Evolutionary conservation across 345 rosid genomes (phyloP), one percentile per base, ranked within the genome.

Genomic region (Trapa bicornis): DNA sequence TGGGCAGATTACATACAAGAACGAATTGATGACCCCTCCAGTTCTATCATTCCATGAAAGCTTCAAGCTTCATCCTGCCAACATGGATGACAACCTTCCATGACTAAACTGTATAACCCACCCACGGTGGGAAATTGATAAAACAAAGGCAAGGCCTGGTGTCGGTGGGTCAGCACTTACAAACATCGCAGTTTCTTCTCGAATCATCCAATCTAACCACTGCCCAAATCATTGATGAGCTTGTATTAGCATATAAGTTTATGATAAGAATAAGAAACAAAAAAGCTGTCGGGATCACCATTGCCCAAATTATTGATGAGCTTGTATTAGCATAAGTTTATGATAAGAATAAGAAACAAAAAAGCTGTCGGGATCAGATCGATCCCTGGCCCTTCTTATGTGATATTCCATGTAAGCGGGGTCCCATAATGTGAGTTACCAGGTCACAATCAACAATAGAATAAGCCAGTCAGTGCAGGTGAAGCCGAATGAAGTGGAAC

Each of bases 1-100:
- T 58, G 38, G 38, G 37, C 63, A 58, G 37, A 22, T 58, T 58
- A 58, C 63, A 58, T 58, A 58, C 63, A 58, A 58, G 32, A 58
- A 58, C 63, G 37, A 58, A 58, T 58, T 10, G 48, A 45, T 45
- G 63, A 58, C 33, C 16, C 33, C 63, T 45, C 15, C 63, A 13
- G 33, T 35, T 13, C 33, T 4, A 10, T 0, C 32, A 35, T 6
- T 33, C 1, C 33, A 11, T 7, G 8, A 13, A 45, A 45, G 48
- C 48, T 45, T 45, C 48, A 6, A 32, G 36, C n/a, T 50, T 35
- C 38, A 15, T 2, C 48, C 48, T 45, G 48, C 48, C 7, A 4
- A 45, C 48, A 11, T 11, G 48, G 48, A 45, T 45, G 12, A 13
- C 13, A 45, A 11, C 48, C 48, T 45, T 45, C 8, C 48, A 45